Evolutionary conservation across 768 basidiomycete genomes (phyloP), one percentile per base, ranked within the genome.

Genomic region (Saitozyma podzolica): DNA sequence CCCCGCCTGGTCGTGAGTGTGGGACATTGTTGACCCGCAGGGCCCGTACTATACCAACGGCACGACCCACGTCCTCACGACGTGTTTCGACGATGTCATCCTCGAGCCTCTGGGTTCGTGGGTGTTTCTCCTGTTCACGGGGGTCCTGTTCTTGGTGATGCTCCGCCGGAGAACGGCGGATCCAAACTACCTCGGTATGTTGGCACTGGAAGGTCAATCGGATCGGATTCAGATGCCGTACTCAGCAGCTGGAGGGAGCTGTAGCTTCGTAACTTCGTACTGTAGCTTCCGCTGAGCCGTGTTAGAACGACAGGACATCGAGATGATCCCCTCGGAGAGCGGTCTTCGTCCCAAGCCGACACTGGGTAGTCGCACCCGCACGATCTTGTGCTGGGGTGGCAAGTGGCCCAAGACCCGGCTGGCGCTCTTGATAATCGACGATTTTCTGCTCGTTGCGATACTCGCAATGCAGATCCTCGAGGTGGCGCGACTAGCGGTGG

Each of bases 401-500:
- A 29, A 29, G 29, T 29, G 29, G 29, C 29, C 29, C 9, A 54
- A 49, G 40, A 54, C 54, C 39, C 59, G 59, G 10, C 40, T 13
- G 16, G 16, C 59, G 13, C 41, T 41, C 16, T 39, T 61, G 16
- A 17, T 54, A 10, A 8, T 61, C 42, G 37, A 11, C 20, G 55
- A 52, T 20, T 61, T 54, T 52, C 53, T 61, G 40, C 40, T 61
- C 39, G n/a, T 61, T 8, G 59, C 59, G 29, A 40, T 61, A 6
- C n/a, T 61, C 42, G 59, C 52, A 1, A 61, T 61, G 59, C 59
- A 61, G 41, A 53, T 40, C 16, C 39, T 61, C 9, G 59, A 54
- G n/a, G 55, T 61, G 13, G 59, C 59, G 37, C 39, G 59, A 10
- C 45, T 61, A 19, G 51, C 53, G 13, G 20, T 52, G 14, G 55